Evolutionary conservation across 805 yeast genomes (phyloP), one percentile per base, ranked within the genome.

Genomic region (Candida nanaspora): DNA sequence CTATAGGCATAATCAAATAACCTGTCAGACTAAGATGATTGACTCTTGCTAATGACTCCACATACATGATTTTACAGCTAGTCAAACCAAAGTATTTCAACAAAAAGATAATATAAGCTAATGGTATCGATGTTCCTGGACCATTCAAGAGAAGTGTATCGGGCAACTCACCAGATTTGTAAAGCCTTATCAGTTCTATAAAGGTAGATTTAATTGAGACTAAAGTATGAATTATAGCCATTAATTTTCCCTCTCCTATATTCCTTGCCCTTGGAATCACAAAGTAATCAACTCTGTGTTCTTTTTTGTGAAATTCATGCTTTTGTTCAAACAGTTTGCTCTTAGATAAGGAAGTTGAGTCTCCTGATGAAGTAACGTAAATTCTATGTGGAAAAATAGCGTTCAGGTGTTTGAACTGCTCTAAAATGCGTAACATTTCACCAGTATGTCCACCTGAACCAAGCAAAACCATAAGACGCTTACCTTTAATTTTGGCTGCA

Each of bases 371-470:
- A 0, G 69, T 55, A 9, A 59, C 48, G 38, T 60, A 63, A 7
- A 49, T 46, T 19, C 59, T 40, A 26, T 46, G 39, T 22, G 65
- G 48, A 13, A 35, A 36, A 2, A 40, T 25, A n/a, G 61, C 21
- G 9, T 41, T 44, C 1, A 51, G 28, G 4, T 42, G 41, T 19
- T 65, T 53, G 35, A 73, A 62, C 30, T 67, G 66, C 5, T 55
- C 45, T 9, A 86, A 56, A 15, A 91, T 66, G 21, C 89, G 66
- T n/a, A 89, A 58, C 94, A 91, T 86, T 59, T 91, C 97, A 1
- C 96, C 97, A 0, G 97, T 88, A 53, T 88, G 98, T 2, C 97
- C 98, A 2, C 98, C 98, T 0, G 96, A 87, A 0, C 98, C 98
- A 10, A 91, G 62, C n/a, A 87, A 69, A 0, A 84, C 65, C 73